Percentiles rank a stretch among this genome's conserved stretches.
Conservation (phyloP, 305 asterid genomes). For the Fraxinus albicans region DNA sequence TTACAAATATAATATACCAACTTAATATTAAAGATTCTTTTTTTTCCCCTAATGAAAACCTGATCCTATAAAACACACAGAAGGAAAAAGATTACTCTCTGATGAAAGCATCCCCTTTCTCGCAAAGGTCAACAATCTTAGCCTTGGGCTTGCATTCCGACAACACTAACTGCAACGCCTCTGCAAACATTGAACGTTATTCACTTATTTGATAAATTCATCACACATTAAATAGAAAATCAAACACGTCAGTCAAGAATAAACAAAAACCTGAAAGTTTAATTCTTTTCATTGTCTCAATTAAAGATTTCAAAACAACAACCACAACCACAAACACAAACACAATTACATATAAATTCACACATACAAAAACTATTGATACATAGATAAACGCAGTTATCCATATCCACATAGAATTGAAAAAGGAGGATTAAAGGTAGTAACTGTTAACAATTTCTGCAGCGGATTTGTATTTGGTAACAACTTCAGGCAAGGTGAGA, state of each 20-base stretch:
- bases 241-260: background rate
- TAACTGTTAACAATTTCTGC: slow-evolving; percentile 70
- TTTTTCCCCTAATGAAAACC: background rate
- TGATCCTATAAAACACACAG: background rate
- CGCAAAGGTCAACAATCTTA: slow-evolving; percentile 75
- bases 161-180: slow-evolving; percentile 68
- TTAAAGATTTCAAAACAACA: background rate
- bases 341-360: background rate
- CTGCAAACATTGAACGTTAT: slow-evolving; percentile 35
- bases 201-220: too few species aligned
- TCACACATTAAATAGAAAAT: background rate
- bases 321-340: background rate
- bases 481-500: slow-evolving; percentile 64
- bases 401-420: background rate
- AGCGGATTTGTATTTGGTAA: slow-evolving; percentile 69
- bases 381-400: background rate
- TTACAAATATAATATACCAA: background rate
- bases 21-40: background rate
- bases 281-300: background rate
- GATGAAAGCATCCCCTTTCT: slow-evolving; percentile 65
- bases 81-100: slow-evolving; percentile 44
- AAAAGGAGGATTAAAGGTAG: background rate
- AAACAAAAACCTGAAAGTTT: background rate
- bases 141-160: slow-evolving; percentile 71
- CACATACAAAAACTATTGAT: background rate